These are phyloP conservation scores for Trichoderma koningii DNA, from an alignment of 2,329 filamentous ascomycete genomes.

Conservation along the genomic window DNA sequence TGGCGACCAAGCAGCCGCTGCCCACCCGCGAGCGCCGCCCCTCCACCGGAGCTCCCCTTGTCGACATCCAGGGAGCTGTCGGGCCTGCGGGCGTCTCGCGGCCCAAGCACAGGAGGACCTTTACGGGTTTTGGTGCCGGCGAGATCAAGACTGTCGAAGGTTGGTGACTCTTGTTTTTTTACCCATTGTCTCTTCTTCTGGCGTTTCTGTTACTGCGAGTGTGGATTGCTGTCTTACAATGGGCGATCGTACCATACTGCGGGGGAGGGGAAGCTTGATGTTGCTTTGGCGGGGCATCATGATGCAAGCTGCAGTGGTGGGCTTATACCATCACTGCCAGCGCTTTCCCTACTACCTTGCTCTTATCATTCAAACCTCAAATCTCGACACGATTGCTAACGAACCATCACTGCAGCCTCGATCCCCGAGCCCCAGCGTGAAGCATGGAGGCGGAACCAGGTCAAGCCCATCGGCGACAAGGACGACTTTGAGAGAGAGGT, in stretches of 20 bases:
- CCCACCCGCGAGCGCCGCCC: constrained; percentile 74
- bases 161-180: constrained; percentile 41
- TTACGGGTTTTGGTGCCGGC: constrained; percentile 83
- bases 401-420: constrained; percentile 51
- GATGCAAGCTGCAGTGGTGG: constrained; percentile 14
- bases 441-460: constrained; percentile 69
- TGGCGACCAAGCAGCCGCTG: constrained; percentile 42
- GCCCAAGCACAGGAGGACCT: constrained; percentile 97
- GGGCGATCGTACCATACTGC: background rate
- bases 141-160: constrained; percentile 96
- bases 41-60: constrained; percentile 78
- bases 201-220: background rate
- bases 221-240: constrained; percentile 5
- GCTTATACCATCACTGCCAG: background rate
- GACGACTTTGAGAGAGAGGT: constrained; percentile 86
- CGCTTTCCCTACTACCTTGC: background rate
- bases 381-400: constrained; percentile 1
- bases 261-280: constrained; percentile 24
- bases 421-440: constrained; percentile 88
- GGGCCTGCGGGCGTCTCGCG: constrained; percentile 81
- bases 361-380: background rate
- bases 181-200: background rate
- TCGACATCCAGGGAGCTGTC: constrained; percentile 82
- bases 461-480: constrained; percentile 70
- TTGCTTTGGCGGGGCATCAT: constrained; percentile 25